Evolutionary conservation across 148 eudicot genomes (phyloP).

Genomic region (Nepenthes gracilis): DNA sequence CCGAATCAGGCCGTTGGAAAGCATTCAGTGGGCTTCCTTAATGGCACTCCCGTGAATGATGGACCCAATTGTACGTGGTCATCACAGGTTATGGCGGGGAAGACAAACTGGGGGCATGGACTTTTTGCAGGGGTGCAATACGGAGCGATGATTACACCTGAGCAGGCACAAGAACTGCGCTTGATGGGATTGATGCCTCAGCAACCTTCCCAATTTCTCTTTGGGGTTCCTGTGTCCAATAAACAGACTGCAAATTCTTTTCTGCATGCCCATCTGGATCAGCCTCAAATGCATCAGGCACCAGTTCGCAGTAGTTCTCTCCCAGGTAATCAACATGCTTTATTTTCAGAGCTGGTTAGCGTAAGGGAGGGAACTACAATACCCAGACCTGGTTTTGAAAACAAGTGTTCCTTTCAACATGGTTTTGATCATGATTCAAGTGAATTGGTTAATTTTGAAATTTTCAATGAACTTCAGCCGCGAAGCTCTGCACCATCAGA

Average conservation of each 20-base stretch:
- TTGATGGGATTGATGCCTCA: constrained; percentile 48
- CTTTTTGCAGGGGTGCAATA: constrained; percentile 36
- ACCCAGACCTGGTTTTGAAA: constrained; percentile 40
- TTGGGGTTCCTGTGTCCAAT: constrained; percentile 76
- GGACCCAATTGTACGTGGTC: constrained; percentile 38
- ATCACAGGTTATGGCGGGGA: constrained; percentile 40
- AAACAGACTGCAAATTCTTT: constrained; percentile 27
- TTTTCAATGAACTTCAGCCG: constrained; percentile 36
- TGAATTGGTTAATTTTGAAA: constrained; percentile 29
- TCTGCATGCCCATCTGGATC: constrained; percentile 27
- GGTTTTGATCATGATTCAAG: constrained; percentile 32
- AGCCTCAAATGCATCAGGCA: constrained; percentile 33
- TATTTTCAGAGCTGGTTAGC: constrained; percentile 30
- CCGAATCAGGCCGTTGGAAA: constrained; percentile 40
- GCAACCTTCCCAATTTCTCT: constrained; percentile 62
- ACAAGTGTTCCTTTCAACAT: constrained; percentile 35
- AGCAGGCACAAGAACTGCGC: constrained; percentile 50
- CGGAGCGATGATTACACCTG: constrained; percentile 40
- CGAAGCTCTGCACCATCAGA: constrained; percentile 19
- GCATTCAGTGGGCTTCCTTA: constrained; percentile 27
- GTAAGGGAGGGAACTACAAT: constrained; percentile 27
- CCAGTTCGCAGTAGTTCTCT: constrained; percentile 28
- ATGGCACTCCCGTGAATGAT: constrained; percentile 42
- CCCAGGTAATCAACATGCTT: constrained; percentile 40
- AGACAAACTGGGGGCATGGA: constrained; percentile 58